Base-by-base conservation (phyloP, 208 protist genomes). In the Crithidia sp. region DNA sequence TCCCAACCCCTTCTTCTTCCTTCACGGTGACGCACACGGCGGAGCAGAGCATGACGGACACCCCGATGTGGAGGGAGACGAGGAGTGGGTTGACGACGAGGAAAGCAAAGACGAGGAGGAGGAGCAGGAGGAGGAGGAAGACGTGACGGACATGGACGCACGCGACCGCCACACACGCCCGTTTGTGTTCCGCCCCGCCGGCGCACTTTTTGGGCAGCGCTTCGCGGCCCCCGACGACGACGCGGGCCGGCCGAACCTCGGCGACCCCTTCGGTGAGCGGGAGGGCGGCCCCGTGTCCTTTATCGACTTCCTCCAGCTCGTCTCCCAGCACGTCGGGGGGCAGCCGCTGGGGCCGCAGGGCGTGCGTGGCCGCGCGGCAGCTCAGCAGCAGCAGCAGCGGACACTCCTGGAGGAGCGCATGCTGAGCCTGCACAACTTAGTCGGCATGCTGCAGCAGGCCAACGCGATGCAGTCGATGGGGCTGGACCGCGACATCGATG, bases 401-500 rank as follows among this genome's bases (percentile, higher is more conserved):
- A 13, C 41, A 4, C 13, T n/a, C 7, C 9, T 79, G 14, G 66
- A 85, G 57, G 67, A 64, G 36, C 50, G 67, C 10, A 50, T 76
- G 59, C 10, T 58, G 54, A 55, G 16, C 40, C 17, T 85, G 2
- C 71, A 75, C n/a, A 85, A 81, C 60, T 13, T 85, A 2, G 12
- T 77, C 7, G 67, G 70, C 6, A 49, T 80, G 47, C 61, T 89
- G 64, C 65, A 75, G 39, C 81, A 94, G 63, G 53, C 68, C 3
- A 75, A 71, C 44, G 76, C 70, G 67, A 88, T 90, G 82, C 81
- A 76, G 45, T 64, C 57, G 4, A 86, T 90, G 87, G 92, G 83
- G 10, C 90, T 88, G 12, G 63, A 85, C 12, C 77, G 78, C 3
- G 90, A 96, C 53, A 73, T 96, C 13, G 92, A 96, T 59, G 79